A percentile compares a stretch with the other conserved stretches of the same genome.
phyloP scores from a whole-genome alignment of 2,329 filamentous ascomycete genomes.

The Leptosphaerulina australis region DNA sequence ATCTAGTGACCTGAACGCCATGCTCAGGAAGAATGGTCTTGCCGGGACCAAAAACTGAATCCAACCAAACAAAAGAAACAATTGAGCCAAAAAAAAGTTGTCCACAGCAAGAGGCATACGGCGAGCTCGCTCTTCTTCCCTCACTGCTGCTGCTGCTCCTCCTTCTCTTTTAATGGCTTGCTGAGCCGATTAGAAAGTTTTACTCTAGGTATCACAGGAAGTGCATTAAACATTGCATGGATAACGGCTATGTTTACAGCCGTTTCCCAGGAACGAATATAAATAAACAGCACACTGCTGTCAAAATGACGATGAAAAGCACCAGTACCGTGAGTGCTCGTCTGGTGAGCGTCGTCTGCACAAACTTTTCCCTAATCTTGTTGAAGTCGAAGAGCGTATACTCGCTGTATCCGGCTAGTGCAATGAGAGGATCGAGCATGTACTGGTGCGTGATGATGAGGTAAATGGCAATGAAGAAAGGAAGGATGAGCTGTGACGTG shows the following conservation, averaged over 20 bases:
- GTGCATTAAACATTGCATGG: slow-evolving; percentile 29
- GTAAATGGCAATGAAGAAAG: slow-evolving; percentile 91
- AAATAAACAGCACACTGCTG: slow-evolving; percentile 86
- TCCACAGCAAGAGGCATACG: no score
- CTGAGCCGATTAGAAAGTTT: slow-evolving; percentile 13
- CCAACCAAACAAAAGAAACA: slow-evolving; percentile 18
- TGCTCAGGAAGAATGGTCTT: slow-evolving; percentile 1
- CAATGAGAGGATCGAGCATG: slow-evolving; percentile 89
- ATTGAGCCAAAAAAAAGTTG: no score
- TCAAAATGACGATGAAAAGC: slow-evolving; percentile 76
- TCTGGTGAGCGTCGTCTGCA: slow-evolving; percentile 82
- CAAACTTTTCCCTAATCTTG: slow-evolving; percentile 85
- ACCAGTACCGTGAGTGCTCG: slow-evolving; percentile 80
- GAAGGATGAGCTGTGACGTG: slow-evolving; percentile 71
- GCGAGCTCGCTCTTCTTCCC: no score
- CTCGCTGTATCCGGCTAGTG: slow-evolving; percentile 87
- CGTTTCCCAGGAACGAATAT: slow-evolving; percentile 92
- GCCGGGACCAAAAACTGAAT: slow-evolving; percentile 2
- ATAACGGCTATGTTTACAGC: slow-evolving; percentile 55
- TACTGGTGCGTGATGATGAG: slow-evolving; percentile 80
- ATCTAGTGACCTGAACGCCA: slow-evolving; percentile 13
- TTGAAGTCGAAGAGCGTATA: slow-evolving; percentile 95
- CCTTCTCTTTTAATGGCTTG: slow-evolving; percentile 7
- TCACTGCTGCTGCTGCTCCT: no score
- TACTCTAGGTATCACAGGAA: slow-evolving; percentile 24